Conservation (phyloP, 2,329 filamentous ascomycete species). For the Aspergillus sp. region DNA sequence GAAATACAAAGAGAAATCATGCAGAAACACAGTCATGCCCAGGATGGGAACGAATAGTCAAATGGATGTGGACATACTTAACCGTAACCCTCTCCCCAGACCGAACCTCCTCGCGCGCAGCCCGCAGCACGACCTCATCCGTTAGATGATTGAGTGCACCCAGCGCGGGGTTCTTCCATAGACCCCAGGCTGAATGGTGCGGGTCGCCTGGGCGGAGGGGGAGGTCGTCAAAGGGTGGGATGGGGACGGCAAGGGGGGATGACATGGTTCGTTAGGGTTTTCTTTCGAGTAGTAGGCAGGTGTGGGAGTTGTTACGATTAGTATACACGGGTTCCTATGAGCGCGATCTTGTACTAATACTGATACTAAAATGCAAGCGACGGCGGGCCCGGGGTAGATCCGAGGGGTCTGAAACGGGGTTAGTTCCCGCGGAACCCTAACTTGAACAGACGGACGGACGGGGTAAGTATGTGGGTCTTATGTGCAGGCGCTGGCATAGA, state of each 20-base stretch:
- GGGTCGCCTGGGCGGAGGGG: background rate
- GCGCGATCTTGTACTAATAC: too few relatives aligned
- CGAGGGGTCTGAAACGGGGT: background rate
- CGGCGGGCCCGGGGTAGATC: background rate
- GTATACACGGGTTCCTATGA: too few relatives aligned
- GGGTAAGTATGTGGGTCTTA: background rate
- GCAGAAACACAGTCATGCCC: too few relatives aligned
- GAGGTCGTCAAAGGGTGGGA: background rate
- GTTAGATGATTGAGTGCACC: background rate
- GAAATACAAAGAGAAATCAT: too few relatives aligned
- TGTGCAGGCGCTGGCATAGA: background rate
- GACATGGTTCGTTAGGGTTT: background rate
- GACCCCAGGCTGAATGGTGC: background rate
- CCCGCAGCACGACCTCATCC: background rate
- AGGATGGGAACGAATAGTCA: background rate
- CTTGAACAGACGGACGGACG: too few relatives aligned
- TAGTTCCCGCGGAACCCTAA: background rate
- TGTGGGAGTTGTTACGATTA: too few relatives aligned
- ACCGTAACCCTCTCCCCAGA: background rate
- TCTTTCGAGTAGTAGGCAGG: too few relatives aligned
- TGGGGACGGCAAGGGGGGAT: background rate
- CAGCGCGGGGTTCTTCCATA: background rate
- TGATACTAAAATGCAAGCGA: too few relatives aligned
- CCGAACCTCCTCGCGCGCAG: background rate
- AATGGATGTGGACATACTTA: background rate